These are phyloP conservation scores for Elsinoe batatas DNA, from an alignment of 2,329 filamentous ascomycete genomes.

Conservation along the genomic window DNA sequence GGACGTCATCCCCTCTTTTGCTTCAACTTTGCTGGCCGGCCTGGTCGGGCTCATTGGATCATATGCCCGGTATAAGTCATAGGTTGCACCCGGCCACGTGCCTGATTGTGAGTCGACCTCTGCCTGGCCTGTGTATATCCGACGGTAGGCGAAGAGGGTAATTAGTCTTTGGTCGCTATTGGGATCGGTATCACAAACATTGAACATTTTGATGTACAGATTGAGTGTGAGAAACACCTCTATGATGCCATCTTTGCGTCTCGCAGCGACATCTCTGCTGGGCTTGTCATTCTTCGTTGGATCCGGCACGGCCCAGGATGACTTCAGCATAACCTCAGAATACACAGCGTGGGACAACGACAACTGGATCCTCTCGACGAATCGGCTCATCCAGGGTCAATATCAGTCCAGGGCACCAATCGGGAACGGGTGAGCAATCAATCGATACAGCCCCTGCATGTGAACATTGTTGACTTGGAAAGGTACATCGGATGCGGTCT, in stretches of 20 bases:
- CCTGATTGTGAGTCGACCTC: neutral
- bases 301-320: conserved; percentile 1
- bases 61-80: conserved; percentile 1
- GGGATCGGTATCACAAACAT: neutral
- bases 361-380: conserved; percentile 47
- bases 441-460: neutral
- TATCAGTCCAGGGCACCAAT: conserved; percentile 52
- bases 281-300: neutral
- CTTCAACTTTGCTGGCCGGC: neutral
- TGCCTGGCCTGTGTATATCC: neutral
- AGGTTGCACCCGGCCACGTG: conserved; percentile 6
- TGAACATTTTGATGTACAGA: neutral
- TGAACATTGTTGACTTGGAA: neutral
- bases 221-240: neutral
- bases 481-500: conserved; percentile 53
- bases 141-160: conserved; percentile 3
- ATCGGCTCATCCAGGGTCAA: conserved; percentile 45
- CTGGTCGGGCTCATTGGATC: too few species aligned
- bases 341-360: conserved; percentile 49
- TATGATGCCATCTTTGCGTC: neutral
- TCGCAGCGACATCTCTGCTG: neutral
- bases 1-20: neutral
- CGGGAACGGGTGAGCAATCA: conserved; percentile 41
- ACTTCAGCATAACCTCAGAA: conserved; percentile 16
- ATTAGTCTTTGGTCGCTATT: neutral